Conservation (phyloP, 257 asterid species). For the Ilex aquifolium region DNA sequence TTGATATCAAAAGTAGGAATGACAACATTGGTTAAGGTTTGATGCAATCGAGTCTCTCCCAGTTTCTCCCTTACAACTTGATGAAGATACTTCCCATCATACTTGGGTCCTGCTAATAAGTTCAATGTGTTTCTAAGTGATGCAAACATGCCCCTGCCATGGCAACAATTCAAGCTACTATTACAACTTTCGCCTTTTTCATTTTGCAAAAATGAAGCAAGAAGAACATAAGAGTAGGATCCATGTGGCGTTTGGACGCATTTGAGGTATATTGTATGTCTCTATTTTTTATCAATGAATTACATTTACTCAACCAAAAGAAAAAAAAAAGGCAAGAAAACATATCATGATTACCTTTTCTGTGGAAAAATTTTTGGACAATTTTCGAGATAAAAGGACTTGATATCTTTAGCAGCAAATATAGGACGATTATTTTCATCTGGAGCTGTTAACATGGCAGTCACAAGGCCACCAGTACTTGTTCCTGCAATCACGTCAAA, state of each 20-base stretch:
- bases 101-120: conserved; percentile 28
- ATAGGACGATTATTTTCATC: conserved; percentile 38
- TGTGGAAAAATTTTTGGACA: conserved; percentile 56
- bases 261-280: too few relatives aligned
- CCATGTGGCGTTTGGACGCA: too few relatives aligned
- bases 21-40: conserved; percentile 22
- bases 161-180: too few relatives aligned
- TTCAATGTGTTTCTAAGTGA: conserved; percentile 1
- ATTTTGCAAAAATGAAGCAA: too few relatives aligned
- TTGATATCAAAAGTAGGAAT: conserved; percentile 46
- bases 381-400: conserved; percentile 34
- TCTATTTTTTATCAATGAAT: too few relatives aligned
- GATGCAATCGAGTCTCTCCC: conserved; percentile 25
- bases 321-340: too few relatives aligned
- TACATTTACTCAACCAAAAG: too few relatives aligned
- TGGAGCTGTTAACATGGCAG: conserved; percentile 57
- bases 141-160: conserved; percentile 28
- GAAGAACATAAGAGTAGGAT: too few relatives aligned
- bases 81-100: conserved; percentile 43
- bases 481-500: too few relatives aligned
- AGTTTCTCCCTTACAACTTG: conserved; percentile 25
- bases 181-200: too few relatives aligned
- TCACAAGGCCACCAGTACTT: conserved; percentile 41
- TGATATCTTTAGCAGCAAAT: conserved; percentile 49
- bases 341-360: conserved; percentile 13